phyloP scores from a whole-genome alignment of 495 filamentous ascomycete genomes.

The Lentithecium fluviatile region DNA sequence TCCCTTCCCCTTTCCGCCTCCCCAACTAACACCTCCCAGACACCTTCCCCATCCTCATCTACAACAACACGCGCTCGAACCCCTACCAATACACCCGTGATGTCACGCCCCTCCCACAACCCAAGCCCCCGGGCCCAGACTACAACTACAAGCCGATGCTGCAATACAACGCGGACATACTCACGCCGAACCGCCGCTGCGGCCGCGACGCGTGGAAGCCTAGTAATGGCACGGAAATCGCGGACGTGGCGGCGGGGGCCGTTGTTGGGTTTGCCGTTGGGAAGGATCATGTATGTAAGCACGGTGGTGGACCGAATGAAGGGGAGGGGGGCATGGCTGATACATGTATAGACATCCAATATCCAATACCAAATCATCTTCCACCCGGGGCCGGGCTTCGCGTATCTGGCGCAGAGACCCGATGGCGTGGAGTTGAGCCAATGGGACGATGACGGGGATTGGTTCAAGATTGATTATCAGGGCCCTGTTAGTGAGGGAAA shows the following conservation, averaged over 20 bases:
- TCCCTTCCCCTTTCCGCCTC: too few species aligned
- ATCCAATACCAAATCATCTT: background rate
- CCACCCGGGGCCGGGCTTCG: background rate
- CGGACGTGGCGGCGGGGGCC: background rate
- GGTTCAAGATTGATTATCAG: slow-evolving; percentile 3
- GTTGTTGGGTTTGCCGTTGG: background rate
- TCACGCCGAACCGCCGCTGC: background rate
- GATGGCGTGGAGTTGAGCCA: background rate
- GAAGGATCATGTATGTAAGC: too few species aligned
- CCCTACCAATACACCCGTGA: too few species aligned
- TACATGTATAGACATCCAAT: too few species aligned
- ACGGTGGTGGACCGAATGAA: too few species aligned
- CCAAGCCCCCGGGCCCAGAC: too few species aligned
- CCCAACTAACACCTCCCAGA: too few species aligned
- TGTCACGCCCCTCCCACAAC: too few species aligned
- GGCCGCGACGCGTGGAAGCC: slow-evolving; percentile 6
- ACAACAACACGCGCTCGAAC: too few species aligned
- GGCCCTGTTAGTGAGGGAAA: background rate
- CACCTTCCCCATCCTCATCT: too few species aligned
- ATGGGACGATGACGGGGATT: slow-evolving; percentile 2
- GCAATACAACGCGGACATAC: background rate
- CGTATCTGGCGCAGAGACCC: slow-evolving; percentile 2
- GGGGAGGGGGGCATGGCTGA: too few species aligned
- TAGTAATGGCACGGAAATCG: background rate
- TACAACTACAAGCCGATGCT: background rate